Base-by-base conservation (phyloP, 257 asterid genomes). In the Lantana camara region DNA sequence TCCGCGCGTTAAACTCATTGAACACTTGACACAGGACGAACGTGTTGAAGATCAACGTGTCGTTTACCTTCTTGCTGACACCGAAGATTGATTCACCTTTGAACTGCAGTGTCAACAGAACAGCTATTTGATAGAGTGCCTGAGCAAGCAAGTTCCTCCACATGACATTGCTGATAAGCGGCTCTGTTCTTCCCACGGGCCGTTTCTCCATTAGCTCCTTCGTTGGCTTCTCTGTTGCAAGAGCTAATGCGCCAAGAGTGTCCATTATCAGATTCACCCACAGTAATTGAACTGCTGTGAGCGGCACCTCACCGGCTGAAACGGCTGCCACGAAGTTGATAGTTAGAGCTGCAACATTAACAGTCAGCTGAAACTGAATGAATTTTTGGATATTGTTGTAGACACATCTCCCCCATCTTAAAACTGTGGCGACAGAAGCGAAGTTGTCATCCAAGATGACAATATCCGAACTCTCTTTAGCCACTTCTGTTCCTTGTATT, bases 281-380 rank as follows among this genome's bases (percentile, higher is more conserved):
- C 32, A 89, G 60, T 1, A 81, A 62, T 59, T 89, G 97, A 2
- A 84, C 89, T 4, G 91, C 81, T 17, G 97, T 84, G 2, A 89
- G 38, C 13, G 97, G 94, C 8, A 80, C 85, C 30, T 85, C 89
- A 1, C 86, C 86, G 0, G 86, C 79, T 29, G 90, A 81, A 3
- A 80, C 71, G 0, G 95, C 90, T 1, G 91, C 88, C 13, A 85
- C 82, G 5, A 85, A 71, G 73, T 77, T 85, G 75, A 85, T 83
- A 30, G 57, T 56, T 0, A 85, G 77, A 1, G 88, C 88, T 1
- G 86, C 89, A 0, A 88, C 80, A 1, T 79, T 80, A 0, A 75
- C 88, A 0, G 91, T 88, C 53, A 85, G 82, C 73, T 88, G 95
- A 44, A 83, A 85, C 63, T 88, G 90, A 41, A 88, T 88, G 68